Conservation (phyloP, 345 rosid genomes). For the Capsella bursapastoris region DNA sequence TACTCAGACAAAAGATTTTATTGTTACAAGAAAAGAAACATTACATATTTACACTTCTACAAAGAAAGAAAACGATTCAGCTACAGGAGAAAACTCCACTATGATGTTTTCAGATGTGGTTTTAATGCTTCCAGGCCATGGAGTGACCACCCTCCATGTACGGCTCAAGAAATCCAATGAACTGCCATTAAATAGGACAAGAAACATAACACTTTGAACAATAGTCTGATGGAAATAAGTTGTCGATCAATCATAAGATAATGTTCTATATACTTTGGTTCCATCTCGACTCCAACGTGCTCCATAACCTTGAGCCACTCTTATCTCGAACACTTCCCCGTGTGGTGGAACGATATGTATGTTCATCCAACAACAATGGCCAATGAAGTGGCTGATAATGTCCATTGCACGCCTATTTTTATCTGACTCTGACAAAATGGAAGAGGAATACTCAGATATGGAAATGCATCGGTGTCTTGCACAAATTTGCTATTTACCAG, state of each 20-base stretch:
- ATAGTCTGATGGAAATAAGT: background rate
- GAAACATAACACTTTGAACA: slow-evolving; percentile 19
- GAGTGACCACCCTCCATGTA: slow-evolving; percentile 71
- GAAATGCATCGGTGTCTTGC: slow-evolving; percentile 9
- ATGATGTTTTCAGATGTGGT: background rate
- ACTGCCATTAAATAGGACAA: slow-evolving; percentile 51
- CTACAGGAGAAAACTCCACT: slow-evolving; percentile 1
- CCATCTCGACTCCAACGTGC: slow-evolving; percentile 83
- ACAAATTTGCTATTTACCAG: slow-evolving; percentile 47
- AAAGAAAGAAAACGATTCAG: background rate
- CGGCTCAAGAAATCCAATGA: slow-evolving; percentile 89
- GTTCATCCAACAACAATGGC: slow-evolving; percentile 67
- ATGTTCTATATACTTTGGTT: slow-evolving; percentile 53
- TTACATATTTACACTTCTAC: background rate
- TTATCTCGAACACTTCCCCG: slow-evolving; percentile 71
- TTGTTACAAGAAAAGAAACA: background rate
- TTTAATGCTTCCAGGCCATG: slow-evolving; percentile 70
- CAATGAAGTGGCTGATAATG: slow-evolving; percentile 48
- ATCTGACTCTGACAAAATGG: slow-evolving; percentile 50
- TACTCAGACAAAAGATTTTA: background rate
- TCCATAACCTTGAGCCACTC: slow-evolving; percentile 69
- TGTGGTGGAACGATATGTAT: slow-evolving; percentile 67
- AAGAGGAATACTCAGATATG: background rate
- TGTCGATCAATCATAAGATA: slow-evolving; percentile 1
- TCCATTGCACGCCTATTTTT: slow-evolving; percentile 66